Conservation (phyloP, 169 alveolate species). For the Cytauxzoon felis region DNA sequence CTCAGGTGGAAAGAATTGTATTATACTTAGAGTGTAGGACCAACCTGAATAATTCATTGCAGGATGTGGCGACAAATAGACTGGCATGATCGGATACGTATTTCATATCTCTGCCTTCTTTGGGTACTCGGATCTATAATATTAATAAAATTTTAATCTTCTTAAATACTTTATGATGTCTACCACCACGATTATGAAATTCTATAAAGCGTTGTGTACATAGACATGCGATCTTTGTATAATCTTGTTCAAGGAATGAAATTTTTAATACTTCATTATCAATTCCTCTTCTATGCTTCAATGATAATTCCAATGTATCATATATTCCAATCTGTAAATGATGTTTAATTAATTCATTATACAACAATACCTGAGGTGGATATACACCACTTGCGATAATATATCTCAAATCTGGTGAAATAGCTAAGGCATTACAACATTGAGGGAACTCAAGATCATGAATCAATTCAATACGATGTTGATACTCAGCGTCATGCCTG, state of each 20-base stretch:
- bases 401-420: conserved; percentile 69
- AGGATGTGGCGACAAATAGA: conserved; percentile 60
- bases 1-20: too few species aligned
- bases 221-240: conserved; percentile 68
- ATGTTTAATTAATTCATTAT: not conserved
- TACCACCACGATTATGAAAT: conserved; percentile 74
- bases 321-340: conserved; percentile 60
- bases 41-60: conserved; percentile 60
- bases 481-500: conserved; percentile 43
- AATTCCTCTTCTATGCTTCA: conserved; percentile 73
- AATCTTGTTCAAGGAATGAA: conserved; percentile 64
- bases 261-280: conserved; percentile 69
- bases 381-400: conserved; percentile 69
- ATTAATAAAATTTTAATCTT: not conserved
- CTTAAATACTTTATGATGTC: conserved; percentile 33
- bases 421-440: conserved; percentile 65
- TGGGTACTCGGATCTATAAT: conserved; percentile 66
- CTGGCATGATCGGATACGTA: conserved; percentile 62
- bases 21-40: conserved; percentile 29
- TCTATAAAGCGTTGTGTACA: conserved; percentile 64
- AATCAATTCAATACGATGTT: conserved; percentile 61
- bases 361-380: conserved; percentile 65
- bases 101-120: conserved; percentile 70
- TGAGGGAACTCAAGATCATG: conserved; percentile 75
- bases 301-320: conserved; percentile 68